Evolutionary conservation across 495 filamentous ascomycete genomes (phyloP).

Genomic region (Aspergillus cavernicola): DNA sequence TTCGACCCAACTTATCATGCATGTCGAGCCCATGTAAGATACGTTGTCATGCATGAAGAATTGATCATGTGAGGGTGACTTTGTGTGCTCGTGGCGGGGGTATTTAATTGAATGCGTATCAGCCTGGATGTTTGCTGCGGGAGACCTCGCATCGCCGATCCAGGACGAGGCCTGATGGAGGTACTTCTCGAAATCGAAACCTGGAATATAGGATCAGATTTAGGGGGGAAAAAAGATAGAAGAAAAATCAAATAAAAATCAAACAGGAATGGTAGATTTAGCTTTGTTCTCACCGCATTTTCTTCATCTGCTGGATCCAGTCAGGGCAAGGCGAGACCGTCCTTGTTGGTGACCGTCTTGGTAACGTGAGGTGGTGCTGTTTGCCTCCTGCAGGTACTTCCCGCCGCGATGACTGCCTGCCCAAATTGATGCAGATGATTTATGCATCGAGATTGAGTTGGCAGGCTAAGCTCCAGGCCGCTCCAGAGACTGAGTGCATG

Average conservation of each 20-base stretch:
- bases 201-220: not conserved
- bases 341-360: constrained; percentile 5
- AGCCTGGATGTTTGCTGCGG: constrained; percentile 13
- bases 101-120: constrained; percentile 6
- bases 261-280: constrained; percentile 1
- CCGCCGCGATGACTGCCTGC: constrained; percentile 9
- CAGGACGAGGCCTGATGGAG: not conserved
- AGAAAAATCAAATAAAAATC: not conserved
- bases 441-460: constrained; percentile 14
- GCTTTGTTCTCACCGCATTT: constrained; percentile 19
- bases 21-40: constrained; percentile 18
- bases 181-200: not conserved
- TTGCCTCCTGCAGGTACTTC: constrained; percentile 20
- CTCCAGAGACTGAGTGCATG: too few species aligned
- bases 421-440: constrained; percentile 12
- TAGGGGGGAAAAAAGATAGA: not conserved
- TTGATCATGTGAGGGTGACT: constrained; percentile 36
- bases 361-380: constrained; percentile 10
- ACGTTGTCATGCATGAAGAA: constrained; percentile 37
- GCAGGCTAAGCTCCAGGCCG: constrained; percentile 9
- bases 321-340: constrained; percentile 1
- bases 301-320: constrained; percentile 8
- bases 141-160: constrained; percentile 5
- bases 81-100: not conserved
- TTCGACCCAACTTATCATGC: constrained; percentile 9